Conservation (phyloP, 306 rosid genomes). For the Heteromeles arbutifolia region DNA sequence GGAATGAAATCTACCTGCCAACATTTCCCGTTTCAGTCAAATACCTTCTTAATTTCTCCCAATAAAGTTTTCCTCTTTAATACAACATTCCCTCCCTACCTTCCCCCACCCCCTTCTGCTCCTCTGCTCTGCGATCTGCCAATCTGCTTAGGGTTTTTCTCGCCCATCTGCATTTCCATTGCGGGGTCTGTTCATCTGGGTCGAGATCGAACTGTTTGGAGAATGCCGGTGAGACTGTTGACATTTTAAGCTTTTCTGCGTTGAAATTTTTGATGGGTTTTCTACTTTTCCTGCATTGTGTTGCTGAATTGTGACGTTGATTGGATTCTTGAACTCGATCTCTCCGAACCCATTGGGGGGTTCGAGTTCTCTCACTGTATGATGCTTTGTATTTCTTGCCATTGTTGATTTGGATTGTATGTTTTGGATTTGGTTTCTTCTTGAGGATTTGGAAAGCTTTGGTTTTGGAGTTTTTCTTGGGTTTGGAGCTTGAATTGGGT, state of each 20-base stretch:
- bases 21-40: neutral
- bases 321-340: slow-evolving; percentile 30
- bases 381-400: neutral
- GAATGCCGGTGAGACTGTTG: slow-evolving; percentile 30
- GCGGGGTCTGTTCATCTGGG: neutral
- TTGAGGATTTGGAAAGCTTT: slow-evolving; percentile 8
- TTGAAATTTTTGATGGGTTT: slow-evolving; percentile 17
- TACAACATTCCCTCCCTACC: neutral
- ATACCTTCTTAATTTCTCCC: neutral
- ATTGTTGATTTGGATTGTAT: slow-evolving; percentile 9
- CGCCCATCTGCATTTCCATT: neutral
- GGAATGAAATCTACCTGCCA: slow-evolving; percentile 1
- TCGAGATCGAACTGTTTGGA: slow-evolving; percentile 12
- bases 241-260: slow-evolving; percentile 14
- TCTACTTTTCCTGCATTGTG: slow-evolving; percentile 8
- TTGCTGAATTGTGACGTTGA: slow-evolving; percentile 32
- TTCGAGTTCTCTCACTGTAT: neutral
- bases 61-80: neutral
- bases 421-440: slow-evolving; percentile 9
- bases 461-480: neutral
- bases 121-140: neutral
- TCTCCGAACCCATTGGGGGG: slow-evolving; percentile 6
- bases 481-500: slow-evolving; percentile 20
- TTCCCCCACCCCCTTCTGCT: neutral
- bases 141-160: neutral